Conservation (phyloP, 768 basidiomycete species). For the Panaeolus cyanescens region DNA sequence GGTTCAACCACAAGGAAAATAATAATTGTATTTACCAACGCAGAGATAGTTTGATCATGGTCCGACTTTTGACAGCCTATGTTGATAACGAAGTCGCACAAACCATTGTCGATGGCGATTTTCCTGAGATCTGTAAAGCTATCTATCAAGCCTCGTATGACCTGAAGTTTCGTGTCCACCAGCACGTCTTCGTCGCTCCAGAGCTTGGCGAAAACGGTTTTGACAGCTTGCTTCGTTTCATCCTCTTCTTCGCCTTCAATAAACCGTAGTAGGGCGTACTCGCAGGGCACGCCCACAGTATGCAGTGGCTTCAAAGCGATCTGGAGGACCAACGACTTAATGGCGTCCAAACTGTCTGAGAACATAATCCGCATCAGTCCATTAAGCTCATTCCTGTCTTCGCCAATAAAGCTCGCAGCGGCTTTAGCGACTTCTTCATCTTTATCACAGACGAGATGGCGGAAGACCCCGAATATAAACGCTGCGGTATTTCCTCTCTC, state of each 20-base stretch:
- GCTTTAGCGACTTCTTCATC: constrained; percentile 1
- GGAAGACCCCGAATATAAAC: neutral
- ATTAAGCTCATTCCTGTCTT: constrained; percentile 3
- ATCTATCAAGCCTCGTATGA: constrained; percentile 8
- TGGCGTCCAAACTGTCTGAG: constrained; percentile 1
- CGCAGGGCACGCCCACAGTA: constrained; percentile 7
- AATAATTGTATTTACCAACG: constrained; percentile 8
- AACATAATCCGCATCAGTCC: neutral
- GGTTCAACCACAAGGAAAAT: neutral
- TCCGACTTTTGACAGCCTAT: constrained; percentile 2
- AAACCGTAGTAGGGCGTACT: constrained; percentile 12
- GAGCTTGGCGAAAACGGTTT: constrained; percentile 6
- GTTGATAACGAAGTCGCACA: constrained; percentile 9
- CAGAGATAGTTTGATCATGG: neutral
- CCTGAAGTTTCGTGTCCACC: constrained; percentile 7
- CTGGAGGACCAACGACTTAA: constrained; percentile 1
- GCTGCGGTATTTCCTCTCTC: neutral
- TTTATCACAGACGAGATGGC: neutral
- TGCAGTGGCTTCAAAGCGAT: constrained; percentile 9
- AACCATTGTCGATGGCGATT: constrained; percentile 7
- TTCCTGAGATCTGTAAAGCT: constrained; percentile 9
- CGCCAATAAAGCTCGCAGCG: constrained; percentile 2
- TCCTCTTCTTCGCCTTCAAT: constrained; percentile 2
- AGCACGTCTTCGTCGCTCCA: constrained; percentile 7
- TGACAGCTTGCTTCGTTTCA: constrained; percentile 2